These are phyloP conservation scores for Aspergillus novoparasiticus DNA, from an alignment of 2,329 filamentous ascomycete genomes.

Conservation along the genomic window DNA sequence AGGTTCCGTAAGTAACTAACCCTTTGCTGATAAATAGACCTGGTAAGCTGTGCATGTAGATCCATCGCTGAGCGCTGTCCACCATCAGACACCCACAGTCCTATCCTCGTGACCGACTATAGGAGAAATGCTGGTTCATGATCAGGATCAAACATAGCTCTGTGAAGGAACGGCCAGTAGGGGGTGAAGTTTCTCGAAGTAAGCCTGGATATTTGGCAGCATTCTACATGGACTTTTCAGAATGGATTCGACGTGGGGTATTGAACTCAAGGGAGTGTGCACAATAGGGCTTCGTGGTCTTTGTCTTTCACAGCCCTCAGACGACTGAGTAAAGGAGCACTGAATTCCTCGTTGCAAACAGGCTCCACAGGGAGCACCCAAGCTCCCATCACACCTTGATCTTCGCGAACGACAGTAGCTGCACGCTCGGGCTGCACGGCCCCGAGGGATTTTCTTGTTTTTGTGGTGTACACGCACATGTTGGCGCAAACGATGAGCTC, in stretches of 20 bases:
- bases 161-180: slow-evolving; percentile 28
- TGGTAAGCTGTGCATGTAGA: not conserved
- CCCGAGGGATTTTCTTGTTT: not conserved
- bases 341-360: not conserved
- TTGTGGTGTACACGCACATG: slow-evolving; percentile 22
- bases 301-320: not conserved
- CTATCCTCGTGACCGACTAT: slow-evolving; percentile 28
- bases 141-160: slow-evolving; percentile 17
- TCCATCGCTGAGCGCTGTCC: not conserved
- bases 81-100: slow-evolving; percentile 19
- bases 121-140: slow-evolving; percentile 25
- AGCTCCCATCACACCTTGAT: not conserved
- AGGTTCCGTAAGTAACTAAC: not conserved
- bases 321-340: not conserved
- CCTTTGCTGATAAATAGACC: not conserved
- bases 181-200: slow-evolving; percentile 29
- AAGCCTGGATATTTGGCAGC: slow-evolving; percentile 15
- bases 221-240: not conserved
- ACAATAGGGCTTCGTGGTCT: too few species aligned
- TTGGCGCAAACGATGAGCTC: too few species aligned
- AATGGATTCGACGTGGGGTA: not conserved
- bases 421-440: slow-evolving; percentile 19
- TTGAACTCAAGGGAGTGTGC: too few species aligned
- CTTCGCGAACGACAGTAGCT: slow-evolving; percentile 16
- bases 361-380: not conserved